Conservation (phyloP, 352 stramenopile species). For the Phytophthora colocasiae region DNA sequence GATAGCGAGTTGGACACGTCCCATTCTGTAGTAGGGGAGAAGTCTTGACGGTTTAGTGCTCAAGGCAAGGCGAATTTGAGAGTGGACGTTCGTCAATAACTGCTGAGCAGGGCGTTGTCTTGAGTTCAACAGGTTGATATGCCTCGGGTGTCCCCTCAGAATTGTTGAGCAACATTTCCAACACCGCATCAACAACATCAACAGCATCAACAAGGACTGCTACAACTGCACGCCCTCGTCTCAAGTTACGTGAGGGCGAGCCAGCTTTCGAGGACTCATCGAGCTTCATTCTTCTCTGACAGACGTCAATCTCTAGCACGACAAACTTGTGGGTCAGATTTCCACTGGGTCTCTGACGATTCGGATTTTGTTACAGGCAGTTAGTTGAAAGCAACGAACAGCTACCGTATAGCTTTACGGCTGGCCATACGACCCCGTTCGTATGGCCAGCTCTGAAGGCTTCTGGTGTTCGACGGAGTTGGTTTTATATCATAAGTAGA, state of each 20-base stretch:
- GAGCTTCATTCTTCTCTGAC: neutral
- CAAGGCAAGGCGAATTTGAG: constrained; percentile 17
- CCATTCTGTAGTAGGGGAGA: constrained; percentile 2
- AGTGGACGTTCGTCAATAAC: constrained; percentile 13
- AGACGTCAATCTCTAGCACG: neutral
- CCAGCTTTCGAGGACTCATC: neutral
- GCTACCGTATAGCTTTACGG: neutral
- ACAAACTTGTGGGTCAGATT: neutral
- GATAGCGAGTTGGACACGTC: constrained; percentile 13
- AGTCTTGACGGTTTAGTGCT: constrained; percentile 3
- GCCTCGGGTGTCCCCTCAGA: neutral
- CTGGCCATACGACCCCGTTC: neutral
- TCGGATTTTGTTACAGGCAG: neutral
- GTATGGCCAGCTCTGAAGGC: neutral
- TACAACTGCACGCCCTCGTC: neutral
- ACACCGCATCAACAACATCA: no score
- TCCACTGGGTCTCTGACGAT: neutral
- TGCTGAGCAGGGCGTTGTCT: neutral
- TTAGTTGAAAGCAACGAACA: neutral
- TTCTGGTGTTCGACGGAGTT: no score
- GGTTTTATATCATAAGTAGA: no score
- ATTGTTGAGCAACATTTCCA: no score
- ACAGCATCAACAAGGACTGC: no score
- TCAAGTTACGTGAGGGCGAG: neutral
- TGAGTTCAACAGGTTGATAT: neutral